These are phyloP conservation scores for Trichocomaceae sp. DNA, from an alignment of 2,329 filamentous ascomycete genomes.

Conservation along the genomic window DNA sequence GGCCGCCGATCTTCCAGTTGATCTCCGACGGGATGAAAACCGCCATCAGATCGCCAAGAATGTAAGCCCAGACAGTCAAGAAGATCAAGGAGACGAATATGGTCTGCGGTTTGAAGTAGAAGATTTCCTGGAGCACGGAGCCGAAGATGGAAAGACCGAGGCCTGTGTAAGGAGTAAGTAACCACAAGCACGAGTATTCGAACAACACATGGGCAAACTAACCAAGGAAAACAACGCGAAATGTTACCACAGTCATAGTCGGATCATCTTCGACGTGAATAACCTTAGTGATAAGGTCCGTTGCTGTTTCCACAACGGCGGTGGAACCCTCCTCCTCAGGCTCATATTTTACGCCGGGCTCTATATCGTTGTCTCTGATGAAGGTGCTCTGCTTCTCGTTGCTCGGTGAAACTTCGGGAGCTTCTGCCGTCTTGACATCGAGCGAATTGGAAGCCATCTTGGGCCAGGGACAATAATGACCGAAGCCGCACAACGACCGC, in stretches of 20 bases:
- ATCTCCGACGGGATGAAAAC: conserved; percentile 28
- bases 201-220: not conserved
- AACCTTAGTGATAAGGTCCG: conserved; percentile 28
- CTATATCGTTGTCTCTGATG: not conserved
- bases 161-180: conserved; percentile 12
- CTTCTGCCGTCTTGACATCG: not conserved
- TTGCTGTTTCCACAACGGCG: conserved; percentile 10
- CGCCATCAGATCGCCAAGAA: conserved; percentile 37
- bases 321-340: not conserved
- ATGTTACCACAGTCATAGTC: conserved; percentile 31
- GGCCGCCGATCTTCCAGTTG: conserved; percentile 19
- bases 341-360: not conserved
- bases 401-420: not conserved
- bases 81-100: conserved; percentile 42
- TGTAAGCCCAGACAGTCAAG: conserved; percentile 40
- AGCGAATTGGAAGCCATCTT: conserved; percentile 1
- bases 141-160: conserved; percentile 31
- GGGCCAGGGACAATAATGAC: not conserved
- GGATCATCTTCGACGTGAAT: conserved; percentile 35
- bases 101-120: conserved; percentile 33
- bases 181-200: not conserved
- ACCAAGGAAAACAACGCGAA: conserved; percentile 36
- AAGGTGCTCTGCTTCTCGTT: not conserved
- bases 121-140: conserved; percentile 41
- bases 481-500: not conserved